Evolutionary conservation across 2,329 filamentous ascomycete genomes (phyloP).

Genomic region (Exserohilum rostratum): DNA sequence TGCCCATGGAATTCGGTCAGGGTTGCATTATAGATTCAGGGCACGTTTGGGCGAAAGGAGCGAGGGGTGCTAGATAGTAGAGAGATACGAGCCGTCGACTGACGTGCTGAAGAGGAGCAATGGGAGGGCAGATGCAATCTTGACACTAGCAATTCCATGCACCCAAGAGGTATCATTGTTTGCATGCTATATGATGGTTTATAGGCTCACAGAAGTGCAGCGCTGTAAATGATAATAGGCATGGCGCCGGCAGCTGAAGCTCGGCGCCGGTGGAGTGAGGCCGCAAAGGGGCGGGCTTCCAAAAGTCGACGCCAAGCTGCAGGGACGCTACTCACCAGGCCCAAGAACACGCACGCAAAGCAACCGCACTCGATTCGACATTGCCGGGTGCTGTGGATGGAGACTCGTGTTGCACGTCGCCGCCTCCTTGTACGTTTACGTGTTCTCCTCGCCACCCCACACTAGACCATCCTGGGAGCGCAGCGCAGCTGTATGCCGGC

Average conservation of each 20-base stretch:
- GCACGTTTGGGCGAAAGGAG: background rate
- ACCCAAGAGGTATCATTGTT: background rate
- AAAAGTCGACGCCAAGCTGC: slow-evolving; percentile 28
- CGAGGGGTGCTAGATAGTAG: background rate
- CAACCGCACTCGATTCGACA: slow-evolving; percentile 10
- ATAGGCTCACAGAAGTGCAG: too few species aligned
- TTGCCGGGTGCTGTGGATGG: slow-evolving; percentile 5
- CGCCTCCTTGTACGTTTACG: background rate
- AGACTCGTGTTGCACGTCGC: slow-evolving; percentile 18
- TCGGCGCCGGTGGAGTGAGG: slow-evolving; percentile 10
- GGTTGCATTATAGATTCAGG: background rate
- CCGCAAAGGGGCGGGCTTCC: slow-evolving; percentile 1
- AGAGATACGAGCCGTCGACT: background rate
- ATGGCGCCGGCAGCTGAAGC: slow-evolving; percentile 8
- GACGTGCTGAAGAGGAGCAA: background rate
- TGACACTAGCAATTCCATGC: background rate
- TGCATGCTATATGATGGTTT: background rate
- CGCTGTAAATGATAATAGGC: slow-evolving; percentile 5
- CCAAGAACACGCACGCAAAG: slow-evolving; percentile 28
- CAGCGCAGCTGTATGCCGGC: slow-evolving; percentile 28
- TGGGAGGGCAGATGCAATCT: background rate
- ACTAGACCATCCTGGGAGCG: slow-evolving; percentile 18
- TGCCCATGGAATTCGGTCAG: background rate
- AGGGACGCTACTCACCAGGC: slow-evolving; percentile 23
- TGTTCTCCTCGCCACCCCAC: slow-evolving; percentile 10